These are phyloP conservation scores for Escallonia herrerae DNA, from an alignment of 129 eudicot species.

Conservation along the genomic window DNA sequence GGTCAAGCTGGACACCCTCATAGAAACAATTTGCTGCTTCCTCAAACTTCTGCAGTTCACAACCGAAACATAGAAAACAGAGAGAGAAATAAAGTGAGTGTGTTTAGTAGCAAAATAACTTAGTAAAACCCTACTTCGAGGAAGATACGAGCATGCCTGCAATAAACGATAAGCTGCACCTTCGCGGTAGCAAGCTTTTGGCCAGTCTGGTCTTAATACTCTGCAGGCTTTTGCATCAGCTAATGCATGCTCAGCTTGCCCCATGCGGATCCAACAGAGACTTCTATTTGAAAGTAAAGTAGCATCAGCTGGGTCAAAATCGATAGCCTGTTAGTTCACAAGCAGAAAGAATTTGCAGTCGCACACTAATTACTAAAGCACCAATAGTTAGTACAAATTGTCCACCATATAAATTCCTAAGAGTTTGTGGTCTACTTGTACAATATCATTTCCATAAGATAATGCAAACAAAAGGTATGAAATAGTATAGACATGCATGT, in stretches of 20 bases:
- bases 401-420: too few relatives aligned
- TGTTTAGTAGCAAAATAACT: too few relatives aligned
- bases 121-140: background rate
- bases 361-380: too few relatives aligned
- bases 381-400: too few relatives aligned
- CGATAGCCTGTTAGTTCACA: constrained; percentile 57
- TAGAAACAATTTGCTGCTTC: constrained; percentile 97
- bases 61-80: background rate
- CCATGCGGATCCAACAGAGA: constrained; percentile 86
- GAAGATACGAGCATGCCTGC: constrained; percentile 44
- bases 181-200: constrained; percentile 89
- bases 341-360: too few relatives aligned
- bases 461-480: too few relatives aligned
- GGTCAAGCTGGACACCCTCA: constrained; percentile 83
- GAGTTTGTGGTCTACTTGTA: too few relatives aligned
- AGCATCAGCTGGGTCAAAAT: constrained; percentile 81
- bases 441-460: too few relatives aligned
- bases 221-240: constrained; percentile 81
- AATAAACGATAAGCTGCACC: constrained; percentile 90
- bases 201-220: constrained; percentile 75
- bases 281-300: constrained; percentile 79
- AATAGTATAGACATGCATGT: too few relatives aligned
- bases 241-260: constrained; percentile 86
- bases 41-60: constrained; percentile 63
- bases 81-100: too few relatives aligned